Base-by-base conservation (phyloP, 495 filamentous ascomycete species). In the Filosporella fistucella region DNA sequence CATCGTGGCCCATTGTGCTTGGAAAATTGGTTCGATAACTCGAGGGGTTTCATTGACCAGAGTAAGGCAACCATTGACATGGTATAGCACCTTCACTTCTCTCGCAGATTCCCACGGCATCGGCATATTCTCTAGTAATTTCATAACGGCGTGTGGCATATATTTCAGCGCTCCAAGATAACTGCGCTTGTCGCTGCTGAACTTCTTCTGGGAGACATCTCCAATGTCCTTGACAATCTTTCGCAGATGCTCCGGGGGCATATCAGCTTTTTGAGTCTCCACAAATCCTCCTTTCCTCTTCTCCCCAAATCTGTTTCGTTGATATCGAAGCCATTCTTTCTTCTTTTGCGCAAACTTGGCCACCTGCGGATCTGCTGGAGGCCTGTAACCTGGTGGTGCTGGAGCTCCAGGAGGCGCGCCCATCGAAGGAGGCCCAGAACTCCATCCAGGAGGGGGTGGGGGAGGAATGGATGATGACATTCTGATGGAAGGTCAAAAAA, bases 61-160 rank as follows among this genome's bases (percentile, higher is more conserved):
- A 14, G 94, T 99, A 57, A 99, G 69, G 60, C 94, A 97, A 10
- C 94, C 94, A 56, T 97, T 99, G 52, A 97, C 89, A 63, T 99
- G 94, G 66, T 99, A 99, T 7, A 99, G 71, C 11, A 99, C 94
- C 67, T 96, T 96, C 41, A 99, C 94, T 59, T 99, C 91, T 42
- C 90, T 76, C 5, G 89, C 80, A 24, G 88, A 88, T 71, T 99
- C 94, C 94, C 94, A 99, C 7, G 94, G 94, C 94, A 99, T 99
- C 8, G 94, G 94, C 94, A 99, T 99, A 62, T 99, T 99, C 75
- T 99, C 94, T 47, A 99, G 60, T 16, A 99, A 80, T 74, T 99
- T 99, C 70, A 99, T 66, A 9, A 99, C 94, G n/a, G 94, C 94
- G 63, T 99, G 94, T 1, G 94, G 94, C 94, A 99, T 99, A 67